A percentile compares a stretch with the other conserved stretches of the same genome.
phyloP scores from a whole-genome alignment of 2,329 filamentous ascomycete genomes.

The Fusarium napiforme region DNA sequence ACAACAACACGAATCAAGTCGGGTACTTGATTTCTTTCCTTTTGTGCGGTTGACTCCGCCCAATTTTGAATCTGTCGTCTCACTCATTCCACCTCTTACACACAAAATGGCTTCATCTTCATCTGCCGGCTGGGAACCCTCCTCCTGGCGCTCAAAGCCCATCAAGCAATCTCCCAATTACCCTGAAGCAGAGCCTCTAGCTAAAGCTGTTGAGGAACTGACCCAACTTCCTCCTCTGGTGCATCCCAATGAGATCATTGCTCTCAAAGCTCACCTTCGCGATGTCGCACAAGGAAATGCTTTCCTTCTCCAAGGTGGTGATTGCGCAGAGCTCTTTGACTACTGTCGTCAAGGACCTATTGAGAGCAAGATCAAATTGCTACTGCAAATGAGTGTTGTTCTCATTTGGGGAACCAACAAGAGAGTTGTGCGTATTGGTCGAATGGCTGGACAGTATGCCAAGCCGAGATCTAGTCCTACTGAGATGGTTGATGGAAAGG shows the following conservation, averaged over 20 bases:
- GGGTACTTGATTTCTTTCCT: not conserved
- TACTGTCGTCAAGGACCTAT: slow-evolving; percentile 93
- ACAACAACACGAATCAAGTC: not conserved
- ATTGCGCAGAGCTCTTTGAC: slow-evolving; percentile 97
- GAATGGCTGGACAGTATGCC: slow-evolving; percentile 97
- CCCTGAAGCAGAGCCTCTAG: slow-evolving; percentile 68
- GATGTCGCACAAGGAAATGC: slow-evolving; percentile 92
- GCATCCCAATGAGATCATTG: slow-evolving; percentile 81
- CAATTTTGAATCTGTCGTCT: not conserved
- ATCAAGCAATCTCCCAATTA: slow-evolving; percentile 82
- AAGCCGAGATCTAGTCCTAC: slow-evolving; percentile 92
- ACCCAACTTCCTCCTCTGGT: slow-evolving; percentile 79
- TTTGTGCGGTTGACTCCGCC: slow-evolving; percentile 2
- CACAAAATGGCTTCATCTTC: slow-evolving; percentile 47
- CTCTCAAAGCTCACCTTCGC: slow-evolving; percentile 79
- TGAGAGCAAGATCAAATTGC: slow-evolving; percentile 94
- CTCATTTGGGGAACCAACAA: slow-evolving; percentile 87
- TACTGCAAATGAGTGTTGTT: slow-evolving; percentile 96
- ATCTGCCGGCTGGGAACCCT: slow-evolving; percentile 62
- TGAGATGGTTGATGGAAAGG: slow-evolving; percentile 81
- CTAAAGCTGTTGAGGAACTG: slow-evolving; percentile 72
- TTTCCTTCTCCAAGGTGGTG: slow-evolving; percentile 94
- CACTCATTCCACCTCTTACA: slow-evolving; percentile 9
- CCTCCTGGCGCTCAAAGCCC: slow-evolving; percentile 80
- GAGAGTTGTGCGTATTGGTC: slow-evolving; percentile 91